Conservation (phyloP, 352 stramenopile species). For the Phytophthora gonapodyides region DNA sequence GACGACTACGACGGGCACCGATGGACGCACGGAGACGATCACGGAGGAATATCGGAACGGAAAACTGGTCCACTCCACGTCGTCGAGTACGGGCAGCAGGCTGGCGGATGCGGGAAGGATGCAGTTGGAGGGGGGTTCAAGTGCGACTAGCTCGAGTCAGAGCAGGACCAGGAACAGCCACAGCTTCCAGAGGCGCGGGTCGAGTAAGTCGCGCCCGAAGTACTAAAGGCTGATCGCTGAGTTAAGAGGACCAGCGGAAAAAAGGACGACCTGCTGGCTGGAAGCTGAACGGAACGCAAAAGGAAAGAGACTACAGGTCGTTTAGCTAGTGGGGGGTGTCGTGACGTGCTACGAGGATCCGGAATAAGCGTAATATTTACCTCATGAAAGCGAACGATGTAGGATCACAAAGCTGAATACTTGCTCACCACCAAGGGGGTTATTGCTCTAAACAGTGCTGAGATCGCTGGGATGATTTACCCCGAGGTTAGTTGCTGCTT, state of each 20-base stretch:
- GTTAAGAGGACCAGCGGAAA: neutral
- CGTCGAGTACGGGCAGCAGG: slow-evolving; percentile 38
- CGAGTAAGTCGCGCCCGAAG: slow-evolving; percentile 16
- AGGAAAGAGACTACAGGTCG: slow-evolving; percentile 7
- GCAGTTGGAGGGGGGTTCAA: slow-evolving; percentile 49
- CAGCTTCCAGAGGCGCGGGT: slow-evolving; percentile 25
- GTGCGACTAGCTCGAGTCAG: neutral
- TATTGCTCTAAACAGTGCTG: too few species aligned
- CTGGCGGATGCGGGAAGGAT: slow-evolving; percentile 62
- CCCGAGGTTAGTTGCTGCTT: slow-evolving; percentile 30
- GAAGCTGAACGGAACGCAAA: neutral
- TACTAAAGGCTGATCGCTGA: slow-evolving; percentile 11
- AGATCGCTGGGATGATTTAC: slow-evolving; percentile 11
- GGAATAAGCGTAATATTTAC: slow-evolving; percentile 24
- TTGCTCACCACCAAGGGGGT: neutral
- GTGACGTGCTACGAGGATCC: slow-evolving; percentile 13
- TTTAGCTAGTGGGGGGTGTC: slow-evolving; percentile 5
- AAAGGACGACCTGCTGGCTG: too few species aligned
- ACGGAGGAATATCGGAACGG: slow-evolving; percentile 81
- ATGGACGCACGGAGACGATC: slow-evolving; percentile 59
- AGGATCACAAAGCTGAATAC: neutral
- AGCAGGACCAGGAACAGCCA: neutral
- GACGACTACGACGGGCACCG: slow-evolving; percentile 55
- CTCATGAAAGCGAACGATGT: slow-evolving; percentile 10
- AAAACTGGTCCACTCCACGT: slow-evolving; percentile 59